Evolutionary conservation across 1,284 basidiomycete genomes (phyloP).

Genomic region (Cryptococcus floricola): DNA sequence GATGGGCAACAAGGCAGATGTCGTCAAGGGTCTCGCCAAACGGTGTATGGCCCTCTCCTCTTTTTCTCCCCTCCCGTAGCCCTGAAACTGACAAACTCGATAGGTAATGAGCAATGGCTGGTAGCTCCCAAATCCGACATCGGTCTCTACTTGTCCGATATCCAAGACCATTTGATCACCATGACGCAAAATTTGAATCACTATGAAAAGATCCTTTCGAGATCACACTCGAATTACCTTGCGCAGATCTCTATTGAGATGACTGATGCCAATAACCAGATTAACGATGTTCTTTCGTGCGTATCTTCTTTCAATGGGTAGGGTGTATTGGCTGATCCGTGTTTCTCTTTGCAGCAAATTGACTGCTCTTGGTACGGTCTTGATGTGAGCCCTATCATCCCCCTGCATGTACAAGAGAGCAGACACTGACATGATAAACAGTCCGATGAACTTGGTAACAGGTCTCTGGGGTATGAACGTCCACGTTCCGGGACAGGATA

Average conservation of each 20-base stretch:
- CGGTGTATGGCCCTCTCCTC: slow-evolving; percentile 53
- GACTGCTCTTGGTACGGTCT: slow-evolving; percentile 94
- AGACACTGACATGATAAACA: slow-evolving; percentile 9
- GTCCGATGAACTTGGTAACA: slow-evolving; percentile 90
- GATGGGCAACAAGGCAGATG: slow-evolving; percentile 99
- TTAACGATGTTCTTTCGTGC: slow-evolving; percentile 84
- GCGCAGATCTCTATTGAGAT: slow-evolving; percentile 98
- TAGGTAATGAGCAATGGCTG: slow-evolving; percentile 94
- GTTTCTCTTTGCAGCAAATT: slow-evolving; percentile 65
- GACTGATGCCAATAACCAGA: slow-evolving; percentile 99
- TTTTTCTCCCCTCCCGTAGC: not conserved
- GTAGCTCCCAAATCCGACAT: slow-evolving; percentile 98
- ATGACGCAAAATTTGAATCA: slow-evolving; percentile 99
- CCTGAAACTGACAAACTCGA: not conserved
- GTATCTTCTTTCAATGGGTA: slow-evolving; percentile 4
- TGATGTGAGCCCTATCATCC: slow-evolving; percentile 59
- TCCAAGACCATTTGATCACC: slow-evolving; percentile 96
- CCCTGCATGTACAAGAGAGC: not conserved
- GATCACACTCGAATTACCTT: slow-evolving; percentile 98
- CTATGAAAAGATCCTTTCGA: slow-evolving; percentile 97
- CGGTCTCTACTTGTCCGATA: slow-evolving; percentile 89
- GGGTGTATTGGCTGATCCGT: not conserved
- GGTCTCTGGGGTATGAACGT: slow-evolving; percentile 56
- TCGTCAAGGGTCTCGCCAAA: slow-evolving; percentile 97
- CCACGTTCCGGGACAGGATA: slow-evolving; percentile 73